Conservation (phyloP, 129 eudicot species). For the Chrysanthemum makinoi region DNA sequence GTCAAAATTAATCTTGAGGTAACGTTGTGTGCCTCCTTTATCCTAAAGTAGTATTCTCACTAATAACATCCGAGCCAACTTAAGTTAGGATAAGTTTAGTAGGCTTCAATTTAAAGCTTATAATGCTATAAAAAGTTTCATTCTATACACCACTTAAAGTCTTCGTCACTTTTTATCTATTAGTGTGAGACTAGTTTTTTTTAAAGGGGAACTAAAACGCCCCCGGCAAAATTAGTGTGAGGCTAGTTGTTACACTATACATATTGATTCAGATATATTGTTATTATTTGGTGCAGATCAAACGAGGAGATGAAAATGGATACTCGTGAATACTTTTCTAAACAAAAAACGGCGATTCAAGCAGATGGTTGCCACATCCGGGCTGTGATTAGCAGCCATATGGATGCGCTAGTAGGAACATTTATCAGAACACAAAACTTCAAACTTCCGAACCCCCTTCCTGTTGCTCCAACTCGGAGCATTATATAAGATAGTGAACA, state of each 20-base stretch:
- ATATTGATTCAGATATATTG: slow-evolving; percentile 7
- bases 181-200: too few relatives aligned
- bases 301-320: slow-evolving; percentile 45
- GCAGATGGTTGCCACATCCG: slow-evolving; percentile 33
- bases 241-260: not conserved
- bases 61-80: not conserved
- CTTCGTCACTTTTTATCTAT: not conserved
- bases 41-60: not conserved
- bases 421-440: slow-evolving; percentile 29
- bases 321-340: slow-evolving; percentile 39
- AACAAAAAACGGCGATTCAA: slow-evolving; percentile 33
- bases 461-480: slow-evolving; percentile 25
- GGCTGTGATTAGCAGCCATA: slow-evolving; percentile 59
- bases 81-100: not conserved
- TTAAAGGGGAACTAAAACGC: too few relatives aligned
- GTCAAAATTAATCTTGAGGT: slow-evolving; percentile 64
- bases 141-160: not conserved
- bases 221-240: too few relatives aligned
- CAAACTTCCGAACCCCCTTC: slow-evolving; percentile 57
- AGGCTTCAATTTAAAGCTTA: too few relatives aligned
- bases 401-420: slow-evolving; percentile 47
- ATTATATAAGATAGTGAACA: not conserved
- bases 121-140: too few relatives aligned
- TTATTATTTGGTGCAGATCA: slow-evolving; percentile 33
- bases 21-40: slow-evolving; percentile 2